Evolutionary conservation across 306 rosid genomes (phyloP), one percentile per base, ranked within the genome.

Genomic region (Cucurbita moschata): DNA sequence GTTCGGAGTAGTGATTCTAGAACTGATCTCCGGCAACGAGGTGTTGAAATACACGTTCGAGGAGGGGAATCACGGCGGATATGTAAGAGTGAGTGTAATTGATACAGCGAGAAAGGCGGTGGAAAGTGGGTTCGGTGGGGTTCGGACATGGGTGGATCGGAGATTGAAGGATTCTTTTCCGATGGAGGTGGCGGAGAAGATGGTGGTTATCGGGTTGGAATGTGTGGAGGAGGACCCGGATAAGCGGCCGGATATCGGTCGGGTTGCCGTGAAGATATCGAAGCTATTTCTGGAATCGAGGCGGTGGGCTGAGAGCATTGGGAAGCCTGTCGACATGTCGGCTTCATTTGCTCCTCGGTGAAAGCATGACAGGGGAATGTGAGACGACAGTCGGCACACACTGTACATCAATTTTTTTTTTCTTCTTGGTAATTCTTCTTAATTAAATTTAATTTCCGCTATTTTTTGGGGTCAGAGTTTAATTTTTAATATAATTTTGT

Each of bases 111-210:
- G 82, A 73, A 75, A 53, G 19, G 92, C 89, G n/a, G 37, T 60
- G 77, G 82, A 68, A 56, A 40, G 59, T 15, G 81, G 88, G 0
- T 78, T 75, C 1, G 89, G 84, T 0, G 82, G 71, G 49, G 53
- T 82, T 83, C 85, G 99, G 79, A 82, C 55, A 71, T 94, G 97
- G 97, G 86, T 94, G 30, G 99, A 94, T 63, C 65, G 81, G 81
- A 80, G 91, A 81, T 13, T 94, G 75, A 87, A 63, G 69, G 99
- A 94, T 76, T 94, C 99, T 77, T 94, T 81, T 75, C 97, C 97
- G 73, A 78, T 91, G 78, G 88, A 81, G 0, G 99, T 78, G 66
- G 97, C 89, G 21, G 97, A 84, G 87, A 80, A 71, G 79, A 87
- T 87, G 91, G 83, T 86, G 61, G 70, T 81, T 77, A 64, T 87